Evolutionary conservation across 1,284 basidiomycete genomes (phyloP).

Genomic region (Trametes sp.): DNA sequence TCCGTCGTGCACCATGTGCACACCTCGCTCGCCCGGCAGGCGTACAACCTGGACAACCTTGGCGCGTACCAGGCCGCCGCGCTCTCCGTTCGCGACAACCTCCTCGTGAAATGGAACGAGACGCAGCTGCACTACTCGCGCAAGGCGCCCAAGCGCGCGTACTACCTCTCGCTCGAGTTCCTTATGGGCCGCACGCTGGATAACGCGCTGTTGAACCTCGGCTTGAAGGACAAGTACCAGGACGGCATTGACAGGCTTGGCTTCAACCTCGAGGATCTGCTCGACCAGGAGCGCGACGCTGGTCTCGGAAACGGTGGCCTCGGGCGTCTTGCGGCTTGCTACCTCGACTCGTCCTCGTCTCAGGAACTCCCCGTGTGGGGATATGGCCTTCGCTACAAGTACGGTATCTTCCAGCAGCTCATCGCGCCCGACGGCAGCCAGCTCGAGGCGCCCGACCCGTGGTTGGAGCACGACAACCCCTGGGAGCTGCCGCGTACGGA

Average conservation of each 20-base stretch:
- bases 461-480: slow-evolving; percentile 87
- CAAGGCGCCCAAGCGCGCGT: slow-evolving; percentile 82
- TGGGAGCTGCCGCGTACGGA: slow-evolving; percentile 92
- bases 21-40: slow-evolving; percentile 86
- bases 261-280: slow-evolving; percentile 86
- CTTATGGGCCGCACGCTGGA: slow-evolving; percentile 91
- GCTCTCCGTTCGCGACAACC: slow-evolving; percentile 84
- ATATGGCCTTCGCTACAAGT: slow-evolving; percentile 88
- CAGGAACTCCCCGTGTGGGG: slow-evolving; percentile 89
- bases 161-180: slow-evolving; percentile 92
- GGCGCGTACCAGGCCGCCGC: slow-evolving; percentile 86
- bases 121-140: slow-evolving; percentile 76
- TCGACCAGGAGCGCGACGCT: slow-evolving; percentile 89
- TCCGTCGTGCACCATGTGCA: slow-evolving; percentile 88
- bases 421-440: slow-evolving; percentile 84
- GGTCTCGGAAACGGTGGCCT: slow-evolving; percentile 90
- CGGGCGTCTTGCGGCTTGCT: slow-evolving; percentile 93
- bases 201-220: slow-evolving; percentile 80
- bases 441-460: slow-evolving; percentile 92
- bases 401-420: slow-evolving; percentile 95
- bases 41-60: slow-evolving; percentile 85
- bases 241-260: slow-evolving; percentile 79
- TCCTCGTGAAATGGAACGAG: slow-evolving; percentile 86
- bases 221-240: slow-evolving; percentile 78
- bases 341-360: slow-evolving; percentile 85